Conservation (phyloP, 2,329 filamentous ascomycete species). For the Tolypocladium tundrense region DNA sequence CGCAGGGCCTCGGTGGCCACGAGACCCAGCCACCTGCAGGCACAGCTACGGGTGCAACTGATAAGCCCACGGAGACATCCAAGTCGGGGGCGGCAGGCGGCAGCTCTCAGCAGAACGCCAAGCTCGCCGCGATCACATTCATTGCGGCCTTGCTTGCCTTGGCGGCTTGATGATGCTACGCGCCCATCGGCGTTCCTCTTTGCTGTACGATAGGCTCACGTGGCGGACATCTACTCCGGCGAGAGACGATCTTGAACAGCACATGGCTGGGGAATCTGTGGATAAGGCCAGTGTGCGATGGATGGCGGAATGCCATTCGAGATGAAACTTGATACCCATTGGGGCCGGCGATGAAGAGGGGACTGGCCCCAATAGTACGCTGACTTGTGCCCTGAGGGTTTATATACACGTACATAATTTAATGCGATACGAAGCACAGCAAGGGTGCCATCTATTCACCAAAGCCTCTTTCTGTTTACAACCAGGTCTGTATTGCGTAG, state of each 20-base stretch:
- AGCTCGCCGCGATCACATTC: slow-evolving; percentile 1
- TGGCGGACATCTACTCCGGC: not conserved
- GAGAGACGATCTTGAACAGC: not conserved
- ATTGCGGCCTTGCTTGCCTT: not conserved
- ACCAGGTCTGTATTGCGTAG: not conserved
- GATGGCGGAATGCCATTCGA: not conserved
- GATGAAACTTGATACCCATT: slow-evolving; percentile 1
- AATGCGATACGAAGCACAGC: slow-evolving; percentile 1
- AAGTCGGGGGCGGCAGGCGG: slow-evolving; percentile 4
- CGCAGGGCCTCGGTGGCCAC: slow-evolving; percentile 11
- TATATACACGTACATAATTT: slow-evolving; percentile 1
- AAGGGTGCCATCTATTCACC: not conserved
- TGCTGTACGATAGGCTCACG: not conserved
- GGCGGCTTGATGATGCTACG: not conserved
- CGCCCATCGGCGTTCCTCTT: not conserved
- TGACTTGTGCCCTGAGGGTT: not conserved
- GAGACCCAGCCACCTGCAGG: slow-evolving; percentile 4
- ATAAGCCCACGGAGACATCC: slow-evolving; percentile 4
- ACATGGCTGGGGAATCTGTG: not conserved
- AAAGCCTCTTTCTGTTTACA: not conserved
- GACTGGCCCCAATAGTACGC: not conserved
- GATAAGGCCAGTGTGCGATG: not conserved
- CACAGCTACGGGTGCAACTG: not conserved
- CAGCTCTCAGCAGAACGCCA: not conserved
- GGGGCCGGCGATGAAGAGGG: not conserved